Percentiles rank a stretch among this genome's conserved stretches.
Evolutionary conservation across 73 alveolate genomes (phyloP).

Genomic region (Paramecium pentaurelia): DNA sequence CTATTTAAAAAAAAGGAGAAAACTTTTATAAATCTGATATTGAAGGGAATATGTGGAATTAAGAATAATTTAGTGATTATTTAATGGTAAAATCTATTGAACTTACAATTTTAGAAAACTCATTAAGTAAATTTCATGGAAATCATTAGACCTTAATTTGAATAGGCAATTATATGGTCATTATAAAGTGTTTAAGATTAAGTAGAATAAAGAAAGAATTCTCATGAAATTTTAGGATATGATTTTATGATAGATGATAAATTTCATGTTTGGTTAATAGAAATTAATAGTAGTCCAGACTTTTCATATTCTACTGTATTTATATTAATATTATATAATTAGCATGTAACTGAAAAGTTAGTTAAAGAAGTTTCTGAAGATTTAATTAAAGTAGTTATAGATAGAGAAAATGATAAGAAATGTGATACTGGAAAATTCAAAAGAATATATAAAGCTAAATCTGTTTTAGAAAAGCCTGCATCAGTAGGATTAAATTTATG

Average conservation of each 20-base stretch:
- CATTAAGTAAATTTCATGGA: conserved; percentile 90
- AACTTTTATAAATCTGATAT: conserved; percentile 77
- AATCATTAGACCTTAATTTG: conserved; percentile 78
- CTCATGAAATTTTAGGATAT: conserved; percentile 94
- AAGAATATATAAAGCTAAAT: conserved; percentile 51
- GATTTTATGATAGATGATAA: conserved; percentile 95
- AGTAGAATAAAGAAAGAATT: conserved; percentile 85
- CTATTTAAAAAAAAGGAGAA: conserved; percentile 90
- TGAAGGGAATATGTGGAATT: conserved; percentile 98
- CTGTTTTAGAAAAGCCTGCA: conserved; percentile 41
- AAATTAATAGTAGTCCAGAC: conserved; percentile 86
- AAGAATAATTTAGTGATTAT: conserved; percentile 79
- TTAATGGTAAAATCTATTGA: conserved; percentile 46
- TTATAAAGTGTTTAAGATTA: conserved; percentile 89
- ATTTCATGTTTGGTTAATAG: conserved; percentile 86
- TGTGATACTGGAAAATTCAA: conserved; percentile 53
- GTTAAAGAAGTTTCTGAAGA: conserved; percentile 73
- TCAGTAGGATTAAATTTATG: conserved; percentile 55
- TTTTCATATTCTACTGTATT: conserved; percentile 89
- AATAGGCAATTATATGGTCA: conserved; percentile 80
- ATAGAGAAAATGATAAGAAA: conserved; percentile 45
- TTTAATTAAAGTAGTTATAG: conserved; percentile 65
- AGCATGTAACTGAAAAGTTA: conserved; percentile 63
- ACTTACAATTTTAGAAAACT: conserved; percentile 51
- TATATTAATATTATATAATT: neutral